Evolutionary conservation across 2,329 filamentous ascomycete species (phyloP), one percentile per base, ranked within the genome.

Genomic region (Pestalotiopsis sp.): DNA sequence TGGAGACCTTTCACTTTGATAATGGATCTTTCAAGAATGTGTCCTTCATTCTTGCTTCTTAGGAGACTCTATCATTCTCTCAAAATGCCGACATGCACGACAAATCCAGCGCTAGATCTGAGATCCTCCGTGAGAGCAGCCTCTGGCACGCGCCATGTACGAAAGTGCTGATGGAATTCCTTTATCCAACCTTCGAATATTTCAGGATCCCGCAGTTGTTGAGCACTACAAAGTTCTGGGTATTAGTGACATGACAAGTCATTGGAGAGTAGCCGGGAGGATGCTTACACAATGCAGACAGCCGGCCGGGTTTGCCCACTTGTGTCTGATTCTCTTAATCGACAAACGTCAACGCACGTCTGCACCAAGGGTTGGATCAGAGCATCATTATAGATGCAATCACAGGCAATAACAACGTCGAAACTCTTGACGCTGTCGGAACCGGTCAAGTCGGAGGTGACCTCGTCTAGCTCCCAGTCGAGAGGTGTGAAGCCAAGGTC

Each of bases 331-430:
- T 70, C 66, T 41, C 90, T 84, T 17, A 95, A 79, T 11, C 82
- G 82, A 79, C 94, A 97, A 27, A 90, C 86, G 71, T 97, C 92
- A 5, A 85, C 89, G 78, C 93, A 97, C 0, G 93, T 92, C 74
- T 91, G 88, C n/a, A 96, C 92, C 63, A 98, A 88, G 0, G 95
- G 94, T 58, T 88, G 83, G 27, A 98, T 89, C 3, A 98, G 87
- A 2, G 92, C 89, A 72, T 97, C 93, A 80, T 98, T 99, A 84
- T 97, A 99, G 73, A 99, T 92, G 80, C 95, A 98, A 80, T 99
- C 96, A 77, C 94, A 97, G 4, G 94, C 94, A 45, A 98, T 78
- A 12, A 98, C 84, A 14, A 90, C 81, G 75, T 97, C 92, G 72
- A 96, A 91, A 68, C 86, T 85, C 75, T 73, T 76, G 59, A 71